A percentile compares a stretch with the other conserved stretches of the same genome.
Conservation (phyloP, 2,329 filamentous ascomycete species). For the Ophiostoma sp. region DNA sequence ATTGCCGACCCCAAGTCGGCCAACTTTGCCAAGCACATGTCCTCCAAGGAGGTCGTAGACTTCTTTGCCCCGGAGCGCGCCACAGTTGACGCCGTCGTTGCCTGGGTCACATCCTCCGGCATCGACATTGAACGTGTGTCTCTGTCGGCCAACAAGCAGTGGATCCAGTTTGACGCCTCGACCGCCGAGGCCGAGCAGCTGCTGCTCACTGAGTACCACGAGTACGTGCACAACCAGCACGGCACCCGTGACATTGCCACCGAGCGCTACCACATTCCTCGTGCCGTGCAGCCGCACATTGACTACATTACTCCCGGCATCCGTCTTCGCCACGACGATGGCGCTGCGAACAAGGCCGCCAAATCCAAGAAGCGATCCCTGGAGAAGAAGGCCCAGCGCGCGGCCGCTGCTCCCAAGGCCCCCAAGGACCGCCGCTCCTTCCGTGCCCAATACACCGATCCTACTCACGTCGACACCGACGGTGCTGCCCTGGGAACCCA, state of each 20-base stretch:
- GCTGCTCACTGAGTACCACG: conserved; percentile 29
- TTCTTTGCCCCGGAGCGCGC: conserved; percentile 36
- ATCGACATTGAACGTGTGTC: conserved; percentile 28
- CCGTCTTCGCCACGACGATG: conserved; percentile 37
- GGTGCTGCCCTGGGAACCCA: background rate
- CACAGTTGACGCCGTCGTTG: conserved; percentile 32
- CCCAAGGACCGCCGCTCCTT: conserved; percentile 9
- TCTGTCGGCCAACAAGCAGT: conserved; percentile 29
- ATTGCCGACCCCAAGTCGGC: conserved; percentile 30
- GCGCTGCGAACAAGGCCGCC: conserved; percentile 15
- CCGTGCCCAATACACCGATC: conserved; percentile 15
- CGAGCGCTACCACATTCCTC: conserved; percentile 41
- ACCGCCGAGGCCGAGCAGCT: conserved; percentile 30
- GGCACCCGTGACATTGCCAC: conserved; percentile 27
- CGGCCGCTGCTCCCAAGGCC: conserved; percentile 6
- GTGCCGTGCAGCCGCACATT: conserved; percentile 42
- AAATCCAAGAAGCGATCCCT: conserved; percentile 16
- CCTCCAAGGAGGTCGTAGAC: conserved; percentile 34
- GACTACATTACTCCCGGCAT: conserved; percentile 54
- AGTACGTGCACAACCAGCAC: conserved; percentile 27
- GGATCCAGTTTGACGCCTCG: conserved; percentile 31
- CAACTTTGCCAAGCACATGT: conserved; percentile 38
- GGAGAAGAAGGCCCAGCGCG: conserved; percentile 10
- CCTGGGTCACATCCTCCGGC: conserved; percentile 34
- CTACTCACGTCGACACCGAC: conserved; percentile 13